phyloP scores from a whole-genome alignment of 805 yeast genomes.

The Diddensiella caesifluorescens region DNA sequence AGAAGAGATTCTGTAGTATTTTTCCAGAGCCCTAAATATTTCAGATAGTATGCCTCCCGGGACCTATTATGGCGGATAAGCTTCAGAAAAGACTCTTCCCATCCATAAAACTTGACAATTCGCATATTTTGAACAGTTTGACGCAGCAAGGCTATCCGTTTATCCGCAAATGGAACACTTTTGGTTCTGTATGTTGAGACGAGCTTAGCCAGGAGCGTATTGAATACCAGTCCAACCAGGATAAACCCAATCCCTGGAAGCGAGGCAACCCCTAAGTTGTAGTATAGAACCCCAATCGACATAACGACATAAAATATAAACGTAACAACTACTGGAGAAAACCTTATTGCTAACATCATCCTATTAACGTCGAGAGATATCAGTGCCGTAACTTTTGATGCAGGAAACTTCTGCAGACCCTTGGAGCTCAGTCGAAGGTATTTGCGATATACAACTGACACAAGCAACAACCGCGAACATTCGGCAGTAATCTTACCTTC shows the following conservation, averaged over 20 bases:
- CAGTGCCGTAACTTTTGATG: constrained; percentile 60
- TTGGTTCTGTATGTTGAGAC: constrained; percentile 47
- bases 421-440: constrained; percentile 50
- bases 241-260: constrained; percentile 54
- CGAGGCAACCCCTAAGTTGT: constrained; percentile 60
- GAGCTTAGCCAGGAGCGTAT: constrained; percentile 29
- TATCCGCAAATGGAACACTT: constrained; percentile 57
- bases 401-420: constrained; percentile 50
- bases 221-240: constrained; percentile 24
- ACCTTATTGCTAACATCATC: constrained; percentile 62
- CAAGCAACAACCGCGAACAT: constrained; percentile 59
- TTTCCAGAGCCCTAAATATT: constrained; percentile 57
- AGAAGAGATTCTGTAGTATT: constrained; percentile 62
- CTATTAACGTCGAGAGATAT: constrained; percentile 69
- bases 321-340: constrained; percentile 53
- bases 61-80: constrained; percentile 47
- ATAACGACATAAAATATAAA: constrained; percentile 57
- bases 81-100: constrained; percentile 71
- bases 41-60: constrained; percentile 55
- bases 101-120: constrained; percentile 76
- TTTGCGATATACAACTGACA: constrained; percentile 62
- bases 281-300: constrained; percentile 52
- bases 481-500: constrained; percentile 53
- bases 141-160: constrained; percentile 65
- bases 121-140: constrained; percentile 76